Evolutionary conservation across 1,284 basidiomycete genomes (phyloP).

Genomic region (Farysia itapuensis): DNA sequence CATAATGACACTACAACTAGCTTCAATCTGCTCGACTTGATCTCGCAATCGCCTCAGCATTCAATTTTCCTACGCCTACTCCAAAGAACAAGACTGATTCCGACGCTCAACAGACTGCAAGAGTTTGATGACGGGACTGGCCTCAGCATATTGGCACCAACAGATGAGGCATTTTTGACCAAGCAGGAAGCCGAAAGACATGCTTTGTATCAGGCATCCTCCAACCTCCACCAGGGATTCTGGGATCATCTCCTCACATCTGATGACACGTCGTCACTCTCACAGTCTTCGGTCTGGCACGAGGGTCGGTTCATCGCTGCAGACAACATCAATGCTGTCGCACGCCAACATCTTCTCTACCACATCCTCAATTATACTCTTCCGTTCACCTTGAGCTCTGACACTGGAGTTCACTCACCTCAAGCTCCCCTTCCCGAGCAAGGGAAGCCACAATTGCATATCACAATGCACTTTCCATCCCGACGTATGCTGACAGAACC

Average conservation of each 20-base stretch:
- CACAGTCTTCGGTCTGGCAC: neutral
- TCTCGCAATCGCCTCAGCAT: constrained; percentile 77
- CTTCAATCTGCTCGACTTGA: constrained; percentile 76
- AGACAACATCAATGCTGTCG: constrained; percentile 74
- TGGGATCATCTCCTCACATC: constrained; percentile 27
- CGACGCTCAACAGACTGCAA: constrained; percentile 79
- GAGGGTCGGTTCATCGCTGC: constrained; percentile 4
- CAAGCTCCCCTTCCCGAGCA: constrained; percentile 67
- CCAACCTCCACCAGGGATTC: constrained; percentile 1
- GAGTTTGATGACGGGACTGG: constrained; percentile 63
- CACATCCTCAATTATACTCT: constrained; percentile 88
- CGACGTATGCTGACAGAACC: constrained; percentile 77
- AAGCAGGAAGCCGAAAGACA: constrained; percentile 21
- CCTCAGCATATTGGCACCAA: constrained; percentile 89
- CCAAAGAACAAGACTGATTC: constrained; percentile 83
- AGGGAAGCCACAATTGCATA: constrained; percentile 57
- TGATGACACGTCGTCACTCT: neutral
- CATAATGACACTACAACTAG: no score
- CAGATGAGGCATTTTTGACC: constrained; percentile 65
- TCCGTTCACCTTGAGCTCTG: constrained; percentile 36
- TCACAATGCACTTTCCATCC: constrained; percentile 66
- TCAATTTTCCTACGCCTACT: constrained; percentile 76
- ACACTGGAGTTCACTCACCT: constrained; percentile 65
- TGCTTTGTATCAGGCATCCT: constrained; percentile 1
- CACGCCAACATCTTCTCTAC: constrained; percentile 90